phyloP scores from a whole-genome alignment of 2,329 filamentous ascomycete species.

The Raffaelea arxii region DNA sequence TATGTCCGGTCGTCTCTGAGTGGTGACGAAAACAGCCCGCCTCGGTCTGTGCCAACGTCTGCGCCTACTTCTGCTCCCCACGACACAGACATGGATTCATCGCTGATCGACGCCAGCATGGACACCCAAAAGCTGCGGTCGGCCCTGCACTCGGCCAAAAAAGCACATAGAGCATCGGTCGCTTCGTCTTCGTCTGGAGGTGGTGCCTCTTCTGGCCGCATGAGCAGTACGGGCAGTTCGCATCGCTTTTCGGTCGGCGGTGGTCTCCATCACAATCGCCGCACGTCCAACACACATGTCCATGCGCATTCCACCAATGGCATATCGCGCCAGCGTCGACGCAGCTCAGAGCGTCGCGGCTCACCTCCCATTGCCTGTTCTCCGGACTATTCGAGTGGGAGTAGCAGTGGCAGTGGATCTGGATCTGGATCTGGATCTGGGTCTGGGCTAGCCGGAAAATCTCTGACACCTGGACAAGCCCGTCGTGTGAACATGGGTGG shows the following conservation, averaged over 20 bases:
- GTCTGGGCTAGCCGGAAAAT: constrained; percentile 7
- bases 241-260: constrained; percentile 8
- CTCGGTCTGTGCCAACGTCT: constrained; percentile 12
- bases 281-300: no score
- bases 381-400: constrained; percentile 26
- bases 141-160: constrained; percentile 39
- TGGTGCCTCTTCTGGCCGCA: background rate
- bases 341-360: constrained; percentile 38
- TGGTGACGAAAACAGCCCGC: constrained; percentile 43
- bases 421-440: constrained; percentile 21
- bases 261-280: constrained; percentile 21
- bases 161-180: background rate
- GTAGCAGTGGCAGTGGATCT: constrained; percentile 13
- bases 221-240: constrained; percentile 21
- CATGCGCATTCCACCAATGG: constrained; percentile 45
- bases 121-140: constrained; percentile 46
- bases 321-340: constrained; percentile 40
- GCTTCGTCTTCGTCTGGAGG: constrained; percentile 22
- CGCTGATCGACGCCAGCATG: constrained; percentile 36
- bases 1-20: constrained; percentile 15
- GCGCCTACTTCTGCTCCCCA: background rate
- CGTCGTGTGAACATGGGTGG: constrained; percentile 46
- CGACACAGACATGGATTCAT: constrained; percentile 17
- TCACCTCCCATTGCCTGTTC: constrained; percentile 46
- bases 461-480: constrained; percentile 45